Conservation (phyloP, 805 yeast genomes). For the Tetrapisispora fleetii region DNA sequence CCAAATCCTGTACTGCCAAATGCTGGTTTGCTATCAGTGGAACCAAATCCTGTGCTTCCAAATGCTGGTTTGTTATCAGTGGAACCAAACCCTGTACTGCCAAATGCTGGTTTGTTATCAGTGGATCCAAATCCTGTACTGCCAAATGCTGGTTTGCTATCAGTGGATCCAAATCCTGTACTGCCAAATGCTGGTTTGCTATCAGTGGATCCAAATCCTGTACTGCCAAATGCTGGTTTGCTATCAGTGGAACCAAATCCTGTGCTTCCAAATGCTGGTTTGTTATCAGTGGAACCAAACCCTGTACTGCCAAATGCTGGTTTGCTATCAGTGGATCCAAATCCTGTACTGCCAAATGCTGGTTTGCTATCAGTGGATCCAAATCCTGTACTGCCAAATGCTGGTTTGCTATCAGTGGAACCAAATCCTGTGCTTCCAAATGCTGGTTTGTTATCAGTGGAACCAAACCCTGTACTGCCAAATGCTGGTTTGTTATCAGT, state of each 20-base stretch:
- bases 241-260: not conserved
- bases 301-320: constrained; percentile 9
- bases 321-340: not conserved
- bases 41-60: not conserved
- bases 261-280: not conserved
- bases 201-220: not conserved
- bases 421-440: constrained; percentile 25
- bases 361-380: constrained; percentile 3
- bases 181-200: constrained; percentile 5
- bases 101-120: constrained; percentile 7
- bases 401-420: constrained; percentile 8
- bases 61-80: not conserved
- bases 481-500: constrained; percentile 7
- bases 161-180: constrained; percentile 3
- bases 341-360: not conserved
- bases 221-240: not conserved
- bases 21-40: constrained; percentile 7
- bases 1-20: constrained; percentile 8
- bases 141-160: constrained; percentile 5
- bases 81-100: constrained; percentile 17
- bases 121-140: not conserved
- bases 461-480: constrained; percentile 1
- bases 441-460: not conserved
- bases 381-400: constrained; percentile 12
- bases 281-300: constrained; percentile 7